Base-by-base conservation (phyloP, 768 basidiomycete species). In the Suillus paluster region DNA sequence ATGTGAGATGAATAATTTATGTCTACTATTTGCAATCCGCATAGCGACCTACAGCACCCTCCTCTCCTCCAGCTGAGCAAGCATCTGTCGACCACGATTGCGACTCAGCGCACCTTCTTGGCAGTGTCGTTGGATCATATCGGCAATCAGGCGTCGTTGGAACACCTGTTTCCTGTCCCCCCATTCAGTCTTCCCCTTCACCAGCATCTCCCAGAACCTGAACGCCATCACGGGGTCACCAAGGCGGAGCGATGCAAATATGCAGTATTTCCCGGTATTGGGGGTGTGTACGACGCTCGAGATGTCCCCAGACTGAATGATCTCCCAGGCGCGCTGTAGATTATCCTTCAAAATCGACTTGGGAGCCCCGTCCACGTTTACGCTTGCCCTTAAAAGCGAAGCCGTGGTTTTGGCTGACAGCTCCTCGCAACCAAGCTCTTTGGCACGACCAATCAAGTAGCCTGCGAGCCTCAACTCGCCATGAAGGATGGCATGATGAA, bases 141-240 rank as follows among this genome's bases (percentile, higher is more conserved):
- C 21, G 50, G 71, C 73, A 44, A 90, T 83, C 25, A 70, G 69
- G 1, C 69, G 63, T 58, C 89, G 84, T 65, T 80, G 68, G 39
- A 57, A 59, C 30, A 57, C 62, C 65, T 88, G 86, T 67, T 81
- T 79, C 21, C 21, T 33, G 68, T 88, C 85, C 6, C 70, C 65
- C 84, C 83, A 85, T 59, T 83, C 76, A 7, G 80, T 74, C 70
- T 75, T 81, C 30, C 71, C 70, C 61, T 70, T 75, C 14, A 90
- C 55, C 62, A 89, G 71, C 54, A 72, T 65, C 53, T 71, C 66
- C 89, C 89, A 91, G 71, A 90, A 89, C 49, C 74, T 73, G 75
- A 79, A 88, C 1, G 87, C 90, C 74, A 86, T 71, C 63, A 66
- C 61, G 0, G 86, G 80, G 50, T 86, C 80, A 21, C 80, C 73